Percentiles rank a stretch among this genome's conserved stretches.
Conservation (phyloP, 495 filamentous ascomycete species). For the Rusavskia elegans region DNA sequence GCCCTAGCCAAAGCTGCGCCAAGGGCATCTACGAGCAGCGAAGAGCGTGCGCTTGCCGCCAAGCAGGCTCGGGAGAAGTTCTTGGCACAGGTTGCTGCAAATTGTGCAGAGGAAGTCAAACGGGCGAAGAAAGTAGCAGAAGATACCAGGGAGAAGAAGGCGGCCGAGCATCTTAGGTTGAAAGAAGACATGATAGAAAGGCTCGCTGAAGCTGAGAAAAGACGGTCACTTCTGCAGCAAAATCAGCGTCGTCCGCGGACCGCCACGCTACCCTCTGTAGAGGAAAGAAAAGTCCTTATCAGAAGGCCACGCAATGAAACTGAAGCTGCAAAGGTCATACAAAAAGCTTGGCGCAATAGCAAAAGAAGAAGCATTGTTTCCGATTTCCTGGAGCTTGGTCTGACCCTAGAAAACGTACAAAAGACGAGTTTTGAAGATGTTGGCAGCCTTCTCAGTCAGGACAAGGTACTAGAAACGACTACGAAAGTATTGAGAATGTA, state of each 20-base stretch:
- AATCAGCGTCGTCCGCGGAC: conserved; percentile 47
- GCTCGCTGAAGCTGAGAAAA: conserved; percentile 71
- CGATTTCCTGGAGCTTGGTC: conserved; percentile 49
- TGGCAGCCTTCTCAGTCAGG: conserved; percentile 57
- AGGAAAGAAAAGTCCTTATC: conserved; percentile 35
- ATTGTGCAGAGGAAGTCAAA: conserved; percentile 88
- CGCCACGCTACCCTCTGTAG: conserved; percentile 39
- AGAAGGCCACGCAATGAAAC: conserved; percentile 38
- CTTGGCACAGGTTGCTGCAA: conserved; percentile 80
- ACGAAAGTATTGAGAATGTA: conserved; percentile 60
- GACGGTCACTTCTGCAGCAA: conserved; percentile 40
- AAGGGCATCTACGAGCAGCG: conserved; percentile 41
- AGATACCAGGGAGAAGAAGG: conserved; percentile 78
- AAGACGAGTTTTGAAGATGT: conserved; percentile 73
- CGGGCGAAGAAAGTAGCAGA: conserved; percentile 87
- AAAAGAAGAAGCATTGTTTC: conserved; percentile 42
- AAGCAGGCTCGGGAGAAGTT: conserved; percentile 82
- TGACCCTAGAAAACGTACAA: conserved; percentile 59
- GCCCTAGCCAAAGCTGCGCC: conserved; percentile 69
- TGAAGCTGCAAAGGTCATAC: conserved; percentile 55
- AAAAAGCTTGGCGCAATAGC: conserved; percentile 57
- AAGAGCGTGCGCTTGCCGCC: conserved; percentile 79
- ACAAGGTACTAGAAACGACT: conserved; percentile 53
- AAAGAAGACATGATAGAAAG: conserved; percentile 74
- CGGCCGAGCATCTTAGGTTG: conserved; percentile 65